Conservation (phyloP, 768 basidiomycete species). For the Boletus rubropictus region DNA sequence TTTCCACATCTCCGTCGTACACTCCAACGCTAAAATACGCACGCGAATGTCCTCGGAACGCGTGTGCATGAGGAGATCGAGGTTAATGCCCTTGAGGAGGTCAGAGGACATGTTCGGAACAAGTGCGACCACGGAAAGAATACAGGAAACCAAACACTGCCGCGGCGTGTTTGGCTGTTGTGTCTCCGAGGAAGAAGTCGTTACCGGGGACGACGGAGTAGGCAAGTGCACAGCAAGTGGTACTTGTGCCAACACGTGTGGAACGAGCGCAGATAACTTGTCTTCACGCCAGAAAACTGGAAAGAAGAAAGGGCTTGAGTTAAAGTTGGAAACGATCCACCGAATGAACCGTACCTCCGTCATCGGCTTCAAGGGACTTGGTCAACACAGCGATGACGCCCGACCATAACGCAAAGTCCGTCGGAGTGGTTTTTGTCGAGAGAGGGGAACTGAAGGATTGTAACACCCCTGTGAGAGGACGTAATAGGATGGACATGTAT, state of each 20-base stretch:
- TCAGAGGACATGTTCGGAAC: conserved; percentile 20
- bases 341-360: conserved; percentile 55
- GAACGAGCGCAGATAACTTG: conserved; percentile 57
- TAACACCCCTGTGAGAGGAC: conserved; percentile 60
- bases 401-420: conserved; percentile 53
- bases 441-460: conserved; percentile 39
- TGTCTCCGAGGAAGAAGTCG: neutral
- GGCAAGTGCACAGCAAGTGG: conserved; percentile 39
- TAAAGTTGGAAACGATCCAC: neutral
- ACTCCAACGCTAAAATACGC: conserved; percentile 66
- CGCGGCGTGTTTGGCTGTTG: conserved; percentile 1
- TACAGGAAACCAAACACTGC: conserved; percentile 12
- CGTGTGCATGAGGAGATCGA: conserved; percentile 81
- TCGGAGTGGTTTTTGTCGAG: conserved; percentile 15
- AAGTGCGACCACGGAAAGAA: conserved; percentile 13
- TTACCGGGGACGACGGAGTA: neutral
- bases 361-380: conserved; percentile 71
- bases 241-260: conserved; percentile 62
- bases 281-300: conserved; percentile 89
- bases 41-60: conserved; percentile 70
- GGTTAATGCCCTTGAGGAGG: conserved; percentile 75
- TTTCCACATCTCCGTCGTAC: conserved; percentile 71
- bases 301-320: neutral
- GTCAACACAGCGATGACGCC: conserved; percentile 55
- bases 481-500: conserved; percentile 76